Evolutionary conservation across 2,329 filamentous ascomycete genomes (phyloP).

Genomic region (Aureobasidium sp.): DNA sequence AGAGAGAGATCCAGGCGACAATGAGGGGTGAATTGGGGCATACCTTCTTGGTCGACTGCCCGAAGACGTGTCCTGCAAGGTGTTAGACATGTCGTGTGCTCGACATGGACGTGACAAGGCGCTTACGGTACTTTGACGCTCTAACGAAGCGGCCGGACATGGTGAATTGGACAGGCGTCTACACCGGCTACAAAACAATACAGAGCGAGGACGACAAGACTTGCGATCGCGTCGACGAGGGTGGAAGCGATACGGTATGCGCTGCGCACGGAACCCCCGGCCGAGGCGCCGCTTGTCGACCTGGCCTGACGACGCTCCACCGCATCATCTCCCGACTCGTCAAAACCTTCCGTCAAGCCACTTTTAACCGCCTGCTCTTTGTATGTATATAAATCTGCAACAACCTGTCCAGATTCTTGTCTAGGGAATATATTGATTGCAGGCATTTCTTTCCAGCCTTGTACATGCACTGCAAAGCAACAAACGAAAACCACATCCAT

Average conservation of each 20-base stretch:
- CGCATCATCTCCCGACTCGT: not conserved
- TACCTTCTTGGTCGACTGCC: conserved; percentile 82
- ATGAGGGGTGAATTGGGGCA: conserved; percentile 4
- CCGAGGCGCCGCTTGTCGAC: not conserved
- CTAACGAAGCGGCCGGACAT: conserved; percentile 68
- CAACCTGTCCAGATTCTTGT: too few species aligned
- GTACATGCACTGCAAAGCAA: too few species aligned
- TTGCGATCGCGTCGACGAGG: not conserved
- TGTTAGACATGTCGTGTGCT: conserved; percentile 4
- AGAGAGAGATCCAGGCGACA: not conserved
- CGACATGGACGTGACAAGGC: conserved; percentile 16
- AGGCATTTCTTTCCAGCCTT: too few species aligned
- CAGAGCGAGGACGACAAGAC: not conserved
- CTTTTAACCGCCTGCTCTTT: not conserved
- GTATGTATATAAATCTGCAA: not conserved
- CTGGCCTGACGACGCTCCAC: not conserved
- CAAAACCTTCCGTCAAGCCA: not conserved
- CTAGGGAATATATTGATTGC: too few species aligned
- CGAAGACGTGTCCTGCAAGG: conserved; percentile 88
- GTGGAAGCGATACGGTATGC: not conserved
- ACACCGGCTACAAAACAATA: not conserved
- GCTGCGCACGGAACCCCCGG: not conserved
- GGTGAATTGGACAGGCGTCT: not conserved
- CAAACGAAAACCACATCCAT: too few species aligned
- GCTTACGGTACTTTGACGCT: conserved; percentile 65